phyloP scores from a whole-genome alignment of 352 stramenopile genomes.

The Globisporangium spiculum region DNA sequence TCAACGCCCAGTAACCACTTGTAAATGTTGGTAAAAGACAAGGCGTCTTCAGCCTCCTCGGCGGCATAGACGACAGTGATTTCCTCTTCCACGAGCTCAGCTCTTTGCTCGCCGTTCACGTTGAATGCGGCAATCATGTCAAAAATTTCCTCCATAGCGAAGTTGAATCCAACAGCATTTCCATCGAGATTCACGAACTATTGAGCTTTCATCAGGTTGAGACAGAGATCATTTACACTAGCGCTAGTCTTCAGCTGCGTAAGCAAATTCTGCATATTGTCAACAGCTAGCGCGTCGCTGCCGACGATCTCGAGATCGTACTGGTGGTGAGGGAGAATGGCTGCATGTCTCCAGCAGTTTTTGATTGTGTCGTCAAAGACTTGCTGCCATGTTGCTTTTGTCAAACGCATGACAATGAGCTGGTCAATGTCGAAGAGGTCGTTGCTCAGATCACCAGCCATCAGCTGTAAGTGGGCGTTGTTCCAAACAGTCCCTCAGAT shows the following conservation, averaged over 20 bases:
- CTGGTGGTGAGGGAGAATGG: constrained; percentile 2
- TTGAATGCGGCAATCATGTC: neutral
- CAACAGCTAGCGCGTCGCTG: neutral
- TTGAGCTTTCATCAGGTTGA: constrained; percentile 4
- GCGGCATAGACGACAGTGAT: neutral
- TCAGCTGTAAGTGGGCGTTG: too few species aligned
- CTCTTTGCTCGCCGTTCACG: constrained; percentile 1
- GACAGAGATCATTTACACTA: neutral
- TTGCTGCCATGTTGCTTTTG: constrained; percentile 3
- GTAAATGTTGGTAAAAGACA: constrained; percentile 5
- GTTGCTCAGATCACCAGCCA: neutral
- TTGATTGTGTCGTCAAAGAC: neutral
- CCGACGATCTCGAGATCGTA: neutral
- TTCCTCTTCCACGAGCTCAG: neutral
- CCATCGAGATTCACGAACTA: neutral
- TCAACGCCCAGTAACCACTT: neutral
- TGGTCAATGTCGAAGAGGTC: constrained; percentile 1
- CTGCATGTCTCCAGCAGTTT: constrained; percentile 4
- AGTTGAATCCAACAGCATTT: neutral
- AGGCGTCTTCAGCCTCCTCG: neutral
- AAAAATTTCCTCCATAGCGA: constrained; percentile 2
- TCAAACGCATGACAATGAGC: neutral
- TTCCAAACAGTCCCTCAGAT: too few species aligned
- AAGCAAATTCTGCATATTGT: neutral
- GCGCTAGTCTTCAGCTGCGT: neutral